phyloP scores from a whole-genome alignment of 2,329 filamentous ascomycete species.

The Talaromyces sp. region DNA sequence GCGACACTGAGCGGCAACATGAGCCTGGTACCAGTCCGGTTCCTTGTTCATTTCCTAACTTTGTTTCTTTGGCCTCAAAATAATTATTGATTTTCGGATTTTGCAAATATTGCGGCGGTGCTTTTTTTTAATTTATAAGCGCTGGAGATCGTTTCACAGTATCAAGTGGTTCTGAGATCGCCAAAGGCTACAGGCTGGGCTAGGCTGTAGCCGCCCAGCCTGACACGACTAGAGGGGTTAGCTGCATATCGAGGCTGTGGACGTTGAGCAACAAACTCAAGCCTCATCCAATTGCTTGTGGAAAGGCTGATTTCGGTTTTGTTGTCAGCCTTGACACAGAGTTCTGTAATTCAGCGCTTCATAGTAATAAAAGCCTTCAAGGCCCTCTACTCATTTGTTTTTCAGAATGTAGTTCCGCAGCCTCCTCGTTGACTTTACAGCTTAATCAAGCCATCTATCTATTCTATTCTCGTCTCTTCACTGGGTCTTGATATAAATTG shows the following conservation, averaged over 20 bases:
- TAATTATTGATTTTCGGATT: neutral
- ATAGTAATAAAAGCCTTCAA: neutral
- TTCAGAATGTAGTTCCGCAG: too few relatives aligned
- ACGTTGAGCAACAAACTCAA: neutral
- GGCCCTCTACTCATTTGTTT: neutral
- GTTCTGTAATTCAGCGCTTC: neutral
- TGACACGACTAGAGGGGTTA: neutral
- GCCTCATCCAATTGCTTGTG: neutral
- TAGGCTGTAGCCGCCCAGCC: neutral
- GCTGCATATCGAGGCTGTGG: neutral
- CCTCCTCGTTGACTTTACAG: neutral
- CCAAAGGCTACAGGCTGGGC: neutral
- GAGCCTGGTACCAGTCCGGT: neutral
- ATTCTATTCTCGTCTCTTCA: neutral
- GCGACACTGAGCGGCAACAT: neutral
- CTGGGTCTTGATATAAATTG: neutral
- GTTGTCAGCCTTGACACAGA: neutral
- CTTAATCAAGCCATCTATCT: neutral
- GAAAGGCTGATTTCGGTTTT: neutral
- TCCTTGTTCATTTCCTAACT: neutral
- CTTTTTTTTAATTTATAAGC: neutral
- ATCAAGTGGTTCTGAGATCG: neutral
- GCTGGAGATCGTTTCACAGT: neutral
- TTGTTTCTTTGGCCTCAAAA: neutral
- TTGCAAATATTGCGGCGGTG: neutral